Evolutionary conservation across 805 yeast species (phyloP).

Genomic region (Grigorovia yakushimaensis): DNA sequence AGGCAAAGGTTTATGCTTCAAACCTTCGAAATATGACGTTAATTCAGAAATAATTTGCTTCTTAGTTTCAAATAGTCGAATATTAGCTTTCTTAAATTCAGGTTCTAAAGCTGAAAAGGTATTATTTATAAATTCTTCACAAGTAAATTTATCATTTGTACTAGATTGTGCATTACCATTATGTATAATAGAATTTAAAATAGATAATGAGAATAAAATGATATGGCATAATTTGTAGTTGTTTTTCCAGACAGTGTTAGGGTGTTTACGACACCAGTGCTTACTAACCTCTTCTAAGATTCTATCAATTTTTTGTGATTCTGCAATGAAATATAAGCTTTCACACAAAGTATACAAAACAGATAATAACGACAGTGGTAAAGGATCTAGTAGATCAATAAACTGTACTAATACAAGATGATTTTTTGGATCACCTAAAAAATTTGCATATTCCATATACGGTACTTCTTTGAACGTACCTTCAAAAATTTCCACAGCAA

Average conservation of each 20-base stretch:
- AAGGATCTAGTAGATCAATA: conserved; percentile 33
- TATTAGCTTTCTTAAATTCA: conserved; percentile 11
- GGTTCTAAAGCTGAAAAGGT: conserved; percentile 38
- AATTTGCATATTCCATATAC: conserved; percentile 37
- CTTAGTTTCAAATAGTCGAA: conserved; percentile 3
- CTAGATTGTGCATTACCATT: conserved; percentile 34
- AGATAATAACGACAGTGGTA: conserved; percentile 42
- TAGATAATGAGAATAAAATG: conserved; percentile 57
- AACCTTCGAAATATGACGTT: conserved; percentile 13
- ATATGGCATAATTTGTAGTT: conserved; percentile 56
- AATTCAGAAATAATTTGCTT: conserved; percentile 13
- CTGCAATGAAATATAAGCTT: conserved; percentile 66
- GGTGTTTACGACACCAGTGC: conserved; percentile 47
- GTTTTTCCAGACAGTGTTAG: conserved; percentile 34
- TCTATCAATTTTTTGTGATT: conserved; percentile 71
- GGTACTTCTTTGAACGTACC: conserved; percentile 23
- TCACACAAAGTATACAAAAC: conserved; percentile 55
- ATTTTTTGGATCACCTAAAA: conserved; percentile 29
- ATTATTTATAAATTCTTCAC: conserved; percentile 38
- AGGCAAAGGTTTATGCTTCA: conserved; percentile 18
- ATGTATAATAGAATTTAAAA: conserved; percentile 71
- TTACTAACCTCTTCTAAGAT: conserved; percentile 58
- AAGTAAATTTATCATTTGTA: conserved; percentile 30
- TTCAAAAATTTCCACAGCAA: conserved; percentile 28
- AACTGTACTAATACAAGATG: conserved; percentile 27